Conservation (phyloP, 2,329 filamentous ascomycete species). For the Esteya vermicola region DNA sequence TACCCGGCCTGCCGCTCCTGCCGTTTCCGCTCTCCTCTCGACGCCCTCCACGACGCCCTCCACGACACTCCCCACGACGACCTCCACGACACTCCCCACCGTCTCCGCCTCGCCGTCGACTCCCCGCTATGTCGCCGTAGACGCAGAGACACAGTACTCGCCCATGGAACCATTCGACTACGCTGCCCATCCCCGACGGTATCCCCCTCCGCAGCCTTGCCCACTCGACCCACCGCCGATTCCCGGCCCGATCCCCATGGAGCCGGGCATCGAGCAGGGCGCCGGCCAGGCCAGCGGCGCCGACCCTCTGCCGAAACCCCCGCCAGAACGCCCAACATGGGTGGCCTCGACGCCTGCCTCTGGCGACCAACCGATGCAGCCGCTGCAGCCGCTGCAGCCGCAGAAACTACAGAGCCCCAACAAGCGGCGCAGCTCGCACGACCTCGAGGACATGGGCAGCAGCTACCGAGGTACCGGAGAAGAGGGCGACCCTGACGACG, state of each 20-base stretch:
- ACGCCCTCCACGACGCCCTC: too few relatives aligned
- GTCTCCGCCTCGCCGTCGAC: neutral
- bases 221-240: constrained; percentile 15
- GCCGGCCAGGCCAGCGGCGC: constrained; percentile 2
- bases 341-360: neutral
- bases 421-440: constrained; percentile 31
- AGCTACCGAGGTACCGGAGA: too few relatives aligned
- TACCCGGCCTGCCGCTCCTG: neutral
- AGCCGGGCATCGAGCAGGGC: constrained; percentile 13
- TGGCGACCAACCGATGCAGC: neutral
- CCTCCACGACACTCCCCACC: neutral
- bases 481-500: too few relatives aligned
- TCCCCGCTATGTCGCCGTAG: constrained; percentile 15
- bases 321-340: neutral
- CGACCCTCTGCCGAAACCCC: neutral
- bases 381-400: neutral
- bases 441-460: too few relatives aligned
- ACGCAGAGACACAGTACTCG: constrained; percentile 33
- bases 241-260: constrained; percentile 14
- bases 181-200: constrained; percentile 9
- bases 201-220: constrained; percentile 1
- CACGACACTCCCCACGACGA: neutral
- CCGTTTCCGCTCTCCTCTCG: neutral
- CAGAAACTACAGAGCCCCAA: constrained; percentile 7
- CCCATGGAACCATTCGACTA: constrained; percentile 32